Evolutionary conservation across 2,329 filamentous ascomycete genomes (phyloP), one percentile per base, ranked within the genome.

Genomic region (Akanthomyces muscarius): DNA sequence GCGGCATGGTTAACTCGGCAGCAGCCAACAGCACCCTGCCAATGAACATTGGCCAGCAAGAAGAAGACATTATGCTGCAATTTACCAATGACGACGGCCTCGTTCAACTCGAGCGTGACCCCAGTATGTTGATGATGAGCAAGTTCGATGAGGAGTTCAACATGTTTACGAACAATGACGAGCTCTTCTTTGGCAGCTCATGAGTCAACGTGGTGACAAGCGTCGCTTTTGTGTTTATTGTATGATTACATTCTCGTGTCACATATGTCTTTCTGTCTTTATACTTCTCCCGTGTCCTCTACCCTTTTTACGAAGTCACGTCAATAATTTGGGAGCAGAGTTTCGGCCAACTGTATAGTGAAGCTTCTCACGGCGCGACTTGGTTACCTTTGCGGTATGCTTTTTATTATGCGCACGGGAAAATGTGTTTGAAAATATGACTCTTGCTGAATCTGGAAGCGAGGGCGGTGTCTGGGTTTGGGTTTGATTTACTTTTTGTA

Each of bases 111-210:
- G 78, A 81, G 63, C 75, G 76, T 45, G 80, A 83, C 44, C 70
- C 79, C 36, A 77, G 73, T 70, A 77, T 82, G 76, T 72, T 82
- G 58, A 77, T 82, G 74, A 77, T 82, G 69, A 76, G 73, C 72
- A 83, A 83, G 72, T 83, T 83, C 68, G 82, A 83, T 60, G 83
- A 85, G 50, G 80, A 81, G 50, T 83, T 80, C 38, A 76, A 75
- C 71, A 81, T 86, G 80, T 84, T 85, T 67, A 77, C 75, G 33
- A 76, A 77, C 66, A 77, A 74, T 64, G 80, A 83, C 62, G 82
- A 84, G 65, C 74, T 84, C 62, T 83, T 85, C 68, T 85, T 84
- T 68, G 76, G 78, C 58, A 76, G 66, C 66, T 67, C 70, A 62
- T 76, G 66, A 70, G 59, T 25, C 44, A 47, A 63, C 33, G 44